phyloP scores from a whole-genome alignment of 345 rosid genomes.

The Aegle marmelos region DNA sequence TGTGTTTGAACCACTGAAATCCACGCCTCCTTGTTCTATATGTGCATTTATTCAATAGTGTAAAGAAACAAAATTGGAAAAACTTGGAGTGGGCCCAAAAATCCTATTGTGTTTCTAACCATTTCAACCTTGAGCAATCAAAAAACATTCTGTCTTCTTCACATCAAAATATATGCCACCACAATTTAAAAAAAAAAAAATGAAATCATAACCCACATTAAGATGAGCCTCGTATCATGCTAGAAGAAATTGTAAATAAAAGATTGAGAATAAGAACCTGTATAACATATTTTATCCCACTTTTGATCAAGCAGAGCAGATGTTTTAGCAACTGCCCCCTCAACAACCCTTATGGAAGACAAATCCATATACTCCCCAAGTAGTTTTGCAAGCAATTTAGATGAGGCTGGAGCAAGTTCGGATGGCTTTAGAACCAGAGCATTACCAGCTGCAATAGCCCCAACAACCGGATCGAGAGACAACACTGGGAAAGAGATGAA shows the following conservation, averaged over 20 bases:
- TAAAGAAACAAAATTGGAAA: not conserved
- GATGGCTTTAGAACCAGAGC: slow-evolving; percentile 89
- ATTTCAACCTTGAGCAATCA: not conserved
- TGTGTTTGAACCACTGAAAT: not conserved
- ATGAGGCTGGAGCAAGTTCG: slow-evolving; percentile 77
- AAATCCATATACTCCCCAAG: slow-evolving; percentile 61
- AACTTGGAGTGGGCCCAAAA: not conserved
- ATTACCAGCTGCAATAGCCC: slow-evolving; percentile 97
- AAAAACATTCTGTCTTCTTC: not conserved
- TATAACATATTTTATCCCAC: slow-evolving; percentile 96
- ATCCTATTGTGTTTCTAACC: not conserved
- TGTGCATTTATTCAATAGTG: not conserved
- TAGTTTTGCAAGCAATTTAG: slow-evolving; percentile 66
- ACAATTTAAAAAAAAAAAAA: not conserved
- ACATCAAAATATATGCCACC: not conserved
- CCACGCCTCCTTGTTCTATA: not conserved
- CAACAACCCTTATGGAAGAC: slow-evolving; percentile 71
- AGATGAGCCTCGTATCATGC: not conserved
- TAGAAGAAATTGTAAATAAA: not conserved
- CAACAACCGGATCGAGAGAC: slow-evolving; percentile 89
- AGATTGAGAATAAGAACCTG: slow-evolving; percentile 51
- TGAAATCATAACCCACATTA: not conserved
- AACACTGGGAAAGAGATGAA: slow-evolving; percentile 44
- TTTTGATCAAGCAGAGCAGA: slow-evolving; percentile 79
- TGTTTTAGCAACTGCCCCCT: slow-evolving; percentile 79